A percentile compares a stretch with the other conserved stretches of the same genome.
phyloP scores from a whole-genome alignment of 139 green algal species.

The Tetradesmus obliquus region DNA sequence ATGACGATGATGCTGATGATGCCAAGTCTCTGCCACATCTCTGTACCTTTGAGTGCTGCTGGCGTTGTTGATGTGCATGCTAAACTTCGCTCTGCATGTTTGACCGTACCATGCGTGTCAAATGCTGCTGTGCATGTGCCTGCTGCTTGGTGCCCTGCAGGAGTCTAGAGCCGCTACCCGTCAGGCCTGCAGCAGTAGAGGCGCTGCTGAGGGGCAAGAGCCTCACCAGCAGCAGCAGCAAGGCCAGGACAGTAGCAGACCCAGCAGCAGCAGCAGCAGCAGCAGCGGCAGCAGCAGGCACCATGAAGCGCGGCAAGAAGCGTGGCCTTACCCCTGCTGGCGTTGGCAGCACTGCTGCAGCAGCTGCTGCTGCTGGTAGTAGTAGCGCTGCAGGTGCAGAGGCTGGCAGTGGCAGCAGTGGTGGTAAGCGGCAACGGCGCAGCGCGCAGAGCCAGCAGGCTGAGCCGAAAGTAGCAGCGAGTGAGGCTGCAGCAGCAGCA shows the following conservation, averaged over 20 bases:
- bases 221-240: constrained; percentile 12
- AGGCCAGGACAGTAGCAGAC: not conserved
- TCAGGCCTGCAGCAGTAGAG: constrained; percentile 37
- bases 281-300: not conserved
- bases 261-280: constrained; percentile 6
- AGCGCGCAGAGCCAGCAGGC: not conserved
- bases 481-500: not conserved
- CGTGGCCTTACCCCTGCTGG: not conserved
- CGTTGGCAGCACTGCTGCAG: not conserved
- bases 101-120: not conserved
- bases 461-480: not conserved
- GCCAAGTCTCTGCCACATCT: too few relatives aligned
- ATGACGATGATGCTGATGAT: too few relatives aligned
- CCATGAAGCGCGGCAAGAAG: not conserved
- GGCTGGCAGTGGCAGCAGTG: not conserved
- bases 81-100: not conserved
- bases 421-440: not conserved
- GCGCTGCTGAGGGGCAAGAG: not conserved
- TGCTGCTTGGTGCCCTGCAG: not conserved
- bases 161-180: constrained; percentile 25
- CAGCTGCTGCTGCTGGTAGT: not conserved
- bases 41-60: too few relatives aligned
- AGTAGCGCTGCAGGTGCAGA: not conserved
- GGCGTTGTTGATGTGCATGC: too few relatives aligned
- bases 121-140: not conserved